phyloP scores from a whole-genome alignment of 768 basidiomycete genomes.

The Kwoniella mangroviensis region DNA sequence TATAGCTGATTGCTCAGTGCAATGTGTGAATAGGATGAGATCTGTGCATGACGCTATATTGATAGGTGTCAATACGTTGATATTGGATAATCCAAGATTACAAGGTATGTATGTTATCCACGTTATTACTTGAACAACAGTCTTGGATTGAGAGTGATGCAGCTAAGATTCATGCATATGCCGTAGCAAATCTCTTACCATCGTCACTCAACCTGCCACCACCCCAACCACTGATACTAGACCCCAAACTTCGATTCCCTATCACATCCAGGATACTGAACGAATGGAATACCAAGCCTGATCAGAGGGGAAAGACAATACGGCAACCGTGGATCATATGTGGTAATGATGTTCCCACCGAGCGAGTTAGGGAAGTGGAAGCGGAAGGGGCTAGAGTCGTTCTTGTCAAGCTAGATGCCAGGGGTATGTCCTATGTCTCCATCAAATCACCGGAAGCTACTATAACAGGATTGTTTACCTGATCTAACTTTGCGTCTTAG shows the following conservation, averaged over 20 bases:
- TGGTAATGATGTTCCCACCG: constrained; percentile 51
- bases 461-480: neutral
- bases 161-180: too few relatives aligned
- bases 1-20: neutral
- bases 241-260: constrained; percentile 71
- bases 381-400: constrained; percentile 72
- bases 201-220: constrained; percentile 42
- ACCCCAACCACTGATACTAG: constrained; percentile 80
- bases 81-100: constrained; percentile 93
- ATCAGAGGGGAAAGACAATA: constrained; percentile 8
- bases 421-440: constrained; percentile 55
- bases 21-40: constrained; percentile 69
- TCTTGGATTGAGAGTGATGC: too few relatives aligned
- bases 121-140: too few relatives aligned
- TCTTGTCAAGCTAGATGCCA: constrained; percentile 59
- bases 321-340: constrained; percentile 76
- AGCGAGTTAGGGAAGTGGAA: constrained; percentile 63
- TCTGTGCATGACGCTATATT: constrained; percentile 91
- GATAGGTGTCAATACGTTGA: constrained; percentile 83
- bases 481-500: constrained; percentile 13
- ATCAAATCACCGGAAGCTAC: too few relatives aligned
- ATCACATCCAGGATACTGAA: constrained; percentile 63
- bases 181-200: constrained; percentile 52
- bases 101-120: constrained; percentile 71
- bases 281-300: constrained; percentile 67